Evolutionary conservation across 192 early-diverging fungal species (phyloP).

Genomic region (Coemansia sp.): DNA sequence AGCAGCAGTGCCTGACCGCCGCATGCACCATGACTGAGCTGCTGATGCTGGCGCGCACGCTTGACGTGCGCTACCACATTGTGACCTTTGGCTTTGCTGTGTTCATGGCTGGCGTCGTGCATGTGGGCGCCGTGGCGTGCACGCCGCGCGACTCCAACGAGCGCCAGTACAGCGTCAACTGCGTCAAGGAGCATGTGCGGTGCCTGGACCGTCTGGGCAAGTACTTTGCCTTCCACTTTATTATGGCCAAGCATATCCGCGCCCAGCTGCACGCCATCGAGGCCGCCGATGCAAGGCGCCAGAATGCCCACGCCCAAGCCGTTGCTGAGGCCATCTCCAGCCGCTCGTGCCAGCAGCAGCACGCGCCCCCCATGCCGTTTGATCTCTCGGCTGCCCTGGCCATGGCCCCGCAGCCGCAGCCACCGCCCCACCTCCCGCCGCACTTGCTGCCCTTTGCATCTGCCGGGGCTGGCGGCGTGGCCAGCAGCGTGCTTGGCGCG

Average conservation of each 20-base stretch:
- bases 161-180: conserved; percentile 57
- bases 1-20: conserved; percentile 54
- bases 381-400: conserved; percentile 17
- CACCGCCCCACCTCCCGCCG: no score
- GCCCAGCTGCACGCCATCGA: conserved; percentile 53
- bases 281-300: conserved; percentile 10
- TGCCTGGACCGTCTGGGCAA: conserved; percentile 49
- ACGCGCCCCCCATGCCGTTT: conserved; percentile 6
- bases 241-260: conserved; percentile 57
- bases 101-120: conserved; percentile 57
- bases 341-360: background rate
- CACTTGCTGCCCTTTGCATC: conserved; percentile 12
- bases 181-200: conserved; percentile 49
- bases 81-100: conserved; percentile 55
- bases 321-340: conserved; percentile 7
- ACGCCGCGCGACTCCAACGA: conserved; percentile 43
- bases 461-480: background rate
- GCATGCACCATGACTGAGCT: conserved; percentile 57
- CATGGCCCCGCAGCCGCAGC: background rate
- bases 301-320: conserved; percentile 8
- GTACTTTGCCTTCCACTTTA: conserved; percentile 56
- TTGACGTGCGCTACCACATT: conserved; percentile 54
- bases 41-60: conserved; percentile 23
- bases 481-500: background rate
- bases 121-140: conserved; percentile 49